Base-by-base conservation (phyloP, 306 rosid genomes). In the Cicer yamashitae region DNA sequence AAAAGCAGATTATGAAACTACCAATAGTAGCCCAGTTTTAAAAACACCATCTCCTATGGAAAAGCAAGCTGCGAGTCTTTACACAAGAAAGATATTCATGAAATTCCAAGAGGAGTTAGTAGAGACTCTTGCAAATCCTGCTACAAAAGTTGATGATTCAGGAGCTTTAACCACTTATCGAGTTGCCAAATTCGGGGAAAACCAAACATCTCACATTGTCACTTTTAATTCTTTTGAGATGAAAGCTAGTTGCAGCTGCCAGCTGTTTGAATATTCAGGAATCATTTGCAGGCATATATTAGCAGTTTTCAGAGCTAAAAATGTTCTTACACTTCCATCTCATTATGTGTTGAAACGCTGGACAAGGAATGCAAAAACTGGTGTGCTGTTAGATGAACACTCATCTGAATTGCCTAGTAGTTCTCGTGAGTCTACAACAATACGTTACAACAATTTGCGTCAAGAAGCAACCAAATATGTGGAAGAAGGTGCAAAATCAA, bases 1-100 rank as follows among this genome's bases (percentile, higher is more conserved):
- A 70, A 93, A 93, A 83, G 97, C 93, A 66, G 97, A 93, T 82
- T 85, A 73, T 39, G 97, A 93, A 66, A 88, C 96, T 34, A 85
- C 70, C 64, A 85, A 80, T 76, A 85, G 82, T 45, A 79, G 77
- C 67, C 96, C 92, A 4, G 82, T 83, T 71, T 82, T 93, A 47
- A 93, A 87, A 86, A 91, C 96, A 46, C 97, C 97, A 54, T 91
- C 97, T 58, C 97, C 97, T 40, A 93, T 91, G 96, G 98, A 93
- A 80, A 91, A 91, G 68, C 97, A 93, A 86, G 97, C 96, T 67
- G 97, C 94, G 38, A 81, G 69, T 78, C 90, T 91, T 41, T 93
- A 88, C 72, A 91, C 97, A 1, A 83, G 91, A 81, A 87, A 87
- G 77, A 84, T 94, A 79, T 94, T 91, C 76, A 84, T 85, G 83